Evolutionary conservation across 768 basidiomycete species (phyloP).

Genomic region (Xerocomellus intermedius): DNA sequence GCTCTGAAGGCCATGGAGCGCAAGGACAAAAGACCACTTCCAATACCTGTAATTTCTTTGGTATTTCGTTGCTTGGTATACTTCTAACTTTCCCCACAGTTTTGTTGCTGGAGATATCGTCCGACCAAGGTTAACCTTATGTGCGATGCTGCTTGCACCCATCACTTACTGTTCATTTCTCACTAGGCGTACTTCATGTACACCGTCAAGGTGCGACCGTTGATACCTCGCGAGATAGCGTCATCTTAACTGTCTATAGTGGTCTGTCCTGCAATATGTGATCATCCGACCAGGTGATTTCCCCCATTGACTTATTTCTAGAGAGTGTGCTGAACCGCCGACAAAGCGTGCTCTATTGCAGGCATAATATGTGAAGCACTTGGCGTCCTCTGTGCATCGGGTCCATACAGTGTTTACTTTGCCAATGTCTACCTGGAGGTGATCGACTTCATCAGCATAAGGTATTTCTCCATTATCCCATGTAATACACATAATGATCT

Average conservation of each 20-base stretch:
- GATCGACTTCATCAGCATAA: conserved; percentile 81
- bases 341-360: conserved; percentile 49
- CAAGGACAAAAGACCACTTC: conserved; percentile 75
- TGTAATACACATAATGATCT: not conserved
- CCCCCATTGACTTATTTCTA: not conserved
- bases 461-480: conserved; percentile 38
- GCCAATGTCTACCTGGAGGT: conserved; percentile 70
- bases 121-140: conserved; percentile 62
- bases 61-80: not conserved
- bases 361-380: conserved; percentile 76
- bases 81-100: conserved; percentile 38
- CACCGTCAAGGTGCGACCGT: conserved; percentile 62
- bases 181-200: conserved; percentile 83
- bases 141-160: not conserved
- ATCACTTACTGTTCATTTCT: conserved; percentile 8
- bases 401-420: conserved; percentile 55
- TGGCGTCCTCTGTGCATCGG: conserved; percentile 66
- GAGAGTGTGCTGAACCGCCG: conserved; percentile 3
- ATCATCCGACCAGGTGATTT: conserved; percentile 57
- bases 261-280: conserved; percentile 88
- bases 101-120: conserved; percentile 79
- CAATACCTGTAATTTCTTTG: conserved; percentile 54
- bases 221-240: not conserved
- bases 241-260: conserved; percentile 41
- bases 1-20: conserved; percentile 67